These are phyloP conservation scores for Hydnomerulius pinastri DNA, from an alignment of 768 basidiomycete genomes.

Conservation along the genomic window DNA sequence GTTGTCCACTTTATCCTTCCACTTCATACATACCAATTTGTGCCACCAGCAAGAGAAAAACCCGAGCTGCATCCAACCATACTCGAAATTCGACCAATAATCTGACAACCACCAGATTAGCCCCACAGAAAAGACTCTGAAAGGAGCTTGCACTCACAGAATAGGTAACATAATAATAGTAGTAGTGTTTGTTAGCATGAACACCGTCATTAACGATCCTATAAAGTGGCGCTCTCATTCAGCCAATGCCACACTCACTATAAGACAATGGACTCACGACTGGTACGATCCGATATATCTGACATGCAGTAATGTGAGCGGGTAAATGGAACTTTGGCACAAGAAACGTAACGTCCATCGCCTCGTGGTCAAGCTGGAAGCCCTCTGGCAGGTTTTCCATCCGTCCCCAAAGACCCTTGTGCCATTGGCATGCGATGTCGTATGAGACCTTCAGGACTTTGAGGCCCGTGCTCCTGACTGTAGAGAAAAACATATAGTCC, in stretches of 20 bases:
- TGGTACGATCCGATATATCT: conserved; percentile 41
- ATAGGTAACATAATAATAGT: conserved; percentile 45
- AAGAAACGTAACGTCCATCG: too few species aligned
- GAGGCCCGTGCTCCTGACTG: too few species aligned
- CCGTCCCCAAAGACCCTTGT: too few species aligned
- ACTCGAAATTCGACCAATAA: conserved; percentile 48
- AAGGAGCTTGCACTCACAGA: conserved; percentile 42
- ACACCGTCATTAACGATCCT: conserved; percentile 49
- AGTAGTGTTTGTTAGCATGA: conserved; percentile 42
- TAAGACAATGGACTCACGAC: conserved; percentile 39
- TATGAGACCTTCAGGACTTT: too few species aligned
- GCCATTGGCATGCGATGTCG: too few species aligned
- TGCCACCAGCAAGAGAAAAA: conserved; percentile 44
- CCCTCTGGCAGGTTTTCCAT: too few species aligned
- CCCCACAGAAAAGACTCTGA: neutral
- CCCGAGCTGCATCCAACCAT: conserved; percentile 56
- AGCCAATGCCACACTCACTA: neutral
- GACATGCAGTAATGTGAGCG: too few species aligned
- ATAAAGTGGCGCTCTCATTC: neutral
- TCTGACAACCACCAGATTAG: conserved; percentile 32
- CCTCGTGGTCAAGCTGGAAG: too few species aligned
- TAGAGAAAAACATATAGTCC: too few species aligned
- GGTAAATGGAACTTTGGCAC: too few species aligned
- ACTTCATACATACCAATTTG: conserved; percentile 45
- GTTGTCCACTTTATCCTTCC: neutral